A percentile compares a stretch with the other conserved stretches of the same genome.
These are phyloP conservation scores for Terana coerulea DNA, from an alignment of 768 basidiomycete species.

Conservation along the genomic window DNA sequence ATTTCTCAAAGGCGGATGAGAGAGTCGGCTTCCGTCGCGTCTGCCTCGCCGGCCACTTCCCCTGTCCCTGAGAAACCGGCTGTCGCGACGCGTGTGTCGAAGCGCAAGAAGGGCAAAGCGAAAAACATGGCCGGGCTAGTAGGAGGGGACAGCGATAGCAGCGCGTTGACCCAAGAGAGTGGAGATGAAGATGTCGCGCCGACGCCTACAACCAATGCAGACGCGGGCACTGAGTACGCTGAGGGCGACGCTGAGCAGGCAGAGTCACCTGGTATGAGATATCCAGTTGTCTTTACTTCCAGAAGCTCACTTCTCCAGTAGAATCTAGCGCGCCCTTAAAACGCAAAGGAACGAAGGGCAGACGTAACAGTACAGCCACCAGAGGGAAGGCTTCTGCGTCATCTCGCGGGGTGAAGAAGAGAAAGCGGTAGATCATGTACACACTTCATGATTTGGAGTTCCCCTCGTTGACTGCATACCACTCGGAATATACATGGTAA, in stretches of 20 bases:
- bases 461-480: too few species aligned
- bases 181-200: constrained; percentile 64
- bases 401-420: constrained; percentile 41
- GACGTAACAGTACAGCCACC: constrained; percentile 26
- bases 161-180: constrained; percentile 79
- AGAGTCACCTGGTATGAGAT: constrained; percentile 49
- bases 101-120: constrained; percentile 42
- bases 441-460: too few species aligned
- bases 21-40: constrained; percentile 58
- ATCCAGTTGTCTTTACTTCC: background rate
- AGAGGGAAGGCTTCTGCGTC: constrained; percentile 27
- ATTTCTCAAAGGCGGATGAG: constrained; percentile 63
- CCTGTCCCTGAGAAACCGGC: constrained; percentile 29
- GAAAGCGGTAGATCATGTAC: constrained; percentile 47
- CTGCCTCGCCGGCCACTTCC: constrained; percentile 50
- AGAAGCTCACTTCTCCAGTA: background rate
- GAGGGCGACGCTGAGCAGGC: constrained; percentile 64
- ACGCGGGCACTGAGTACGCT: constrained; percentile 60
- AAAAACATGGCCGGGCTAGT: constrained; percentile 67
- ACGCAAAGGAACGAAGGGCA: constrained; percentile 22
- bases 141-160: constrained; percentile 80
- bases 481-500: too few species aligned
- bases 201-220: constrained; percentile 68
- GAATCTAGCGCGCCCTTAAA: constrained; percentile 17
- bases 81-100: constrained; percentile 31